Evolutionary conservation across 148 eudicot genomes (phyloP), one percentile per base, ranked within the genome.

Genomic region (Chenopodium berlandieri): DNA sequence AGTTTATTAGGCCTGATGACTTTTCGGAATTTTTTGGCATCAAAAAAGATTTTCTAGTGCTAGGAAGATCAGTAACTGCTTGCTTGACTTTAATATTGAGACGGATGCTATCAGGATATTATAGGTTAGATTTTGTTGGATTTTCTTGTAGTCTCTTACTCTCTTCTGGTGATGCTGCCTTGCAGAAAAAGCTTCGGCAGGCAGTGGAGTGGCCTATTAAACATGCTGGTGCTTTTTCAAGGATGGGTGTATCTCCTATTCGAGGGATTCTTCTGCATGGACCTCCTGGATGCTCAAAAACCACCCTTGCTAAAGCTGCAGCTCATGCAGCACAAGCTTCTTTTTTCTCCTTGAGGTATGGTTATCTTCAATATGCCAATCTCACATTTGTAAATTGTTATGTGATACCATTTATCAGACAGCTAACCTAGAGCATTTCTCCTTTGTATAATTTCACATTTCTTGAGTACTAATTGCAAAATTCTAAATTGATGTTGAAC

Each of bases 241-340:
- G 95, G 88, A 84, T 96, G 81, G 93, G 98, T 68, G 85, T 90
- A 70, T 88, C 94, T 60, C 98, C 99, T 40, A 22, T 88, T 54
- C 92, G 94, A 37, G 99, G 99, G 56, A 88, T 96, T 78, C 99
- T 96, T 84, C 92, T 96, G 75, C 98, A 96, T 83, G 99, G 99
- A 69, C 99, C 99, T 69, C 99, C 99, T 78, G 99, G 99, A 9
- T 96, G 99, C 94, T 96, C 99, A 56, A 96, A 96, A 89, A 96
- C 99, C 48, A 96, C 98, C 34, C 97, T 96, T 82, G 99, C 97
- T 69, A 96, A 92, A 91, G 99, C 99, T 87, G 95, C 94, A 27
- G 97, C 98, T 84, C 90, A 89, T 90, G 99, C 94, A 83, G 94
- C 99, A 71, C 95, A 91, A 83, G 97, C 97, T 58, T 94, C 98